Evolutionary conservation across 495 filamentous ascomycete species (phyloP).

Genomic region (Aspergillus panamensis): DNA sequence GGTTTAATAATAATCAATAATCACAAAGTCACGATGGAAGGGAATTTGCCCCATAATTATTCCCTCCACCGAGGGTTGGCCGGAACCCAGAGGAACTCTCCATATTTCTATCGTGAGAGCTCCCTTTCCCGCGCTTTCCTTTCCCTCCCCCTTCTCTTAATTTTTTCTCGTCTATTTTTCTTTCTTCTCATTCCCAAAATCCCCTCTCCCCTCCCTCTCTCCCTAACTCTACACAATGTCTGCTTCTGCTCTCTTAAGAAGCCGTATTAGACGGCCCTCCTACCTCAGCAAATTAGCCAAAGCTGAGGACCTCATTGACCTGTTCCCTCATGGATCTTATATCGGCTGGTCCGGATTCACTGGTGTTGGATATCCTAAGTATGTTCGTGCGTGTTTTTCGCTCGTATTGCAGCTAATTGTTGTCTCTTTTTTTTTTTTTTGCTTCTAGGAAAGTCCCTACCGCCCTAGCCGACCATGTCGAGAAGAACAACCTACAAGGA

Average conservation of each 20-base stretch:
- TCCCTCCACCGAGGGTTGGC: constrained; percentile 15
- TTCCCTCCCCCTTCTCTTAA: constrained; percentile 14
- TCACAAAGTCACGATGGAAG: neutral
- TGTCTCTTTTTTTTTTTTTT: constrained; percentile 3
- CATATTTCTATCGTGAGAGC: constrained; percentile 27
- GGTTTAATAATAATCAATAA: too few relatives aligned
- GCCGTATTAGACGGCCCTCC: constrained; percentile 69
- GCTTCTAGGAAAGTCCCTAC: constrained; percentile 70
- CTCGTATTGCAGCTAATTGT: constrained; percentile 6
- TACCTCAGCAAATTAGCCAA: constrained; percentile 76
- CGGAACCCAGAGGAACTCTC: neutral
- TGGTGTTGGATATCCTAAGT: constrained; percentile 88
- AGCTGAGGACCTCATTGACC: constrained; percentile 73
- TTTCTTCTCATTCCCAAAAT: constrained; percentile 15
- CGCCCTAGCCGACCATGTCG: constrained; percentile 82
- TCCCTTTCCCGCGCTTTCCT: constrained; percentile 14
- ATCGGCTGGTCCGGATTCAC: constrained; percentile 92
- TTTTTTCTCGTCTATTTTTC: constrained; percentile 14
- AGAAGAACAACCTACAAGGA: constrained; percentile 82
- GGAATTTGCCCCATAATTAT: constrained; percentile 7
- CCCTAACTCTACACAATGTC: constrained; percentile 32
- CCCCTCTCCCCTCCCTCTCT: constrained; percentile 2
- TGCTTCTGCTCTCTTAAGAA: constrained; percentile 71
- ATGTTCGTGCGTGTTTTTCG: constrained; percentile 31
- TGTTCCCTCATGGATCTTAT: constrained; percentile 79